Percentiles rank a stretch among this genome's conserved stretches.
Evolutionary conservation across 1,284 basidiomycete genomes (phyloP).

Genomic region (Heterobasidion parviporum): DNA sequence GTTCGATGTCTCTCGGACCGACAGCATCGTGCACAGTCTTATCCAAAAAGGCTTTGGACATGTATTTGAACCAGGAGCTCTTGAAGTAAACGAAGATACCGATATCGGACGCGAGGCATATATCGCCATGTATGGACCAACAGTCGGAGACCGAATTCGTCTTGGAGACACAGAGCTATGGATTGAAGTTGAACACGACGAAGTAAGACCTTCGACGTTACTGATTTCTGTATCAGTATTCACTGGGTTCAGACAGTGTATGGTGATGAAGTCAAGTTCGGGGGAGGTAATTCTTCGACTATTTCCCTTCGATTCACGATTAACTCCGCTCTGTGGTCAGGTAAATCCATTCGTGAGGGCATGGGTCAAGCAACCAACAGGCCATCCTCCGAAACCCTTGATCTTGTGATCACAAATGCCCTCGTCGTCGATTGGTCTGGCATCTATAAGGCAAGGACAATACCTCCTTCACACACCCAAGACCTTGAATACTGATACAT

Average conservation of each 20-base stretch:
- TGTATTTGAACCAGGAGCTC: conserved; percentile 48
- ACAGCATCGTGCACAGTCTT: conserved; percentile 35
- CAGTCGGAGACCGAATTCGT: conserved; percentile 82
- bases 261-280: conserved; percentile 97
- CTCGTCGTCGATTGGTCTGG: conserved; percentile 93
- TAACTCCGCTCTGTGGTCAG: conserved; percentile 26
- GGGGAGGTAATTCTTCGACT: conserved; percentile 55
- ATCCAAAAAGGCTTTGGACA: conserved; percentile 57
- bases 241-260: conserved; percentile 51
- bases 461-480: background rate
- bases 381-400: conserved; percentile 64
- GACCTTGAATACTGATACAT: conserved; percentile 1
- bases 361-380: conserved; percentile 90
- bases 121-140: conserved; percentile 92
- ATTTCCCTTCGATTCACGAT: background rate
- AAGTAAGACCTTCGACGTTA: conserved; percentile 37
- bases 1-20: conserved; percentile 33
- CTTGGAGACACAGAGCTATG: conserved; percentile 89
- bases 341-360: conserved; percentile 91
- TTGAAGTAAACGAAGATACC: conserved; percentile 38
- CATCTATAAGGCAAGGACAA: conserved; percentile 72
- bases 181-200: conserved; percentile 89
- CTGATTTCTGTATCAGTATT: background rate
- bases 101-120: conserved; percentile 63
- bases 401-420: conserved; percentile 92